phyloP scores from a whole-genome alignment of 164 flowering plant species.

The grape (Vitis vinifera) region DNA sequence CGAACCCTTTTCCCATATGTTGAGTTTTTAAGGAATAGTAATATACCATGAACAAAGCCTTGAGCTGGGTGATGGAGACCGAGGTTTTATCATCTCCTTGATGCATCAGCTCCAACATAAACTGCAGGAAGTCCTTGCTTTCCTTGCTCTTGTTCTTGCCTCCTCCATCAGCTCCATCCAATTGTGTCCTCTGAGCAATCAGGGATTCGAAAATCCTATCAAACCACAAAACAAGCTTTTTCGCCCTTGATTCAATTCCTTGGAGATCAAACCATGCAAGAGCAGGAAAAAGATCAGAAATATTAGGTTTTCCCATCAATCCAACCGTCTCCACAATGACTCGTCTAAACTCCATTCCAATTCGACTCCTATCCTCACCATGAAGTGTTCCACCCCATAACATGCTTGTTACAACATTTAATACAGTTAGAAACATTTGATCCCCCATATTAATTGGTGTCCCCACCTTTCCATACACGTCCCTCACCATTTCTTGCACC shows the following conservation, averaged over 20 bases:
- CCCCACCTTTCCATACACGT: slow-evolving; percentile 13
- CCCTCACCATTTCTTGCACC: slow-evolving; percentile 3
- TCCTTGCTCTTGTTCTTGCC: background rate
- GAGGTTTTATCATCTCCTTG: slow-evolving; percentile 17
- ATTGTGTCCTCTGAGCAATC: slow-evolving; percentile 10
- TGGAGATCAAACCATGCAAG: slow-evolving; percentile 32
- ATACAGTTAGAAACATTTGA: background rate
- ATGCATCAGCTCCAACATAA: slow-evolving; percentile 16
- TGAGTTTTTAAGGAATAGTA: too few species aligned
- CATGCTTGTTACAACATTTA: slow-evolving; percentile 14
- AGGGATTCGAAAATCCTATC: slow-evolving; percentile 18
- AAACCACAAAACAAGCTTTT: background rate
- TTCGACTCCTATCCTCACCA: background rate
- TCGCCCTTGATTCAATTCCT: slow-evolving; percentile 19
- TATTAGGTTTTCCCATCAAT: slow-evolving; percentile 20
- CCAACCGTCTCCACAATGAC: slow-evolving; percentile 1
- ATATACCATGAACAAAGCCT: slow-evolving; percentile 20
- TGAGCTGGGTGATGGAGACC: slow-evolving; percentile 9
- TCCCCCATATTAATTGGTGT: slow-evolving; percentile 16
- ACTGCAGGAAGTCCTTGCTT: slow-evolving; percentile 28
- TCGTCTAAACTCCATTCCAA: background rate
- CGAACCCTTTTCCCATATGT: too few species aligned
- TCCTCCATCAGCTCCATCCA: background rate
- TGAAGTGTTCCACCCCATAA: slow-evolving; percentile 27
- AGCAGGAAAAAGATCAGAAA: slow-evolving; percentile 31